Evolutionary conservation across 208 protist species (phyloP).

Genomic region (Blechomonas ayalai): DNA sequence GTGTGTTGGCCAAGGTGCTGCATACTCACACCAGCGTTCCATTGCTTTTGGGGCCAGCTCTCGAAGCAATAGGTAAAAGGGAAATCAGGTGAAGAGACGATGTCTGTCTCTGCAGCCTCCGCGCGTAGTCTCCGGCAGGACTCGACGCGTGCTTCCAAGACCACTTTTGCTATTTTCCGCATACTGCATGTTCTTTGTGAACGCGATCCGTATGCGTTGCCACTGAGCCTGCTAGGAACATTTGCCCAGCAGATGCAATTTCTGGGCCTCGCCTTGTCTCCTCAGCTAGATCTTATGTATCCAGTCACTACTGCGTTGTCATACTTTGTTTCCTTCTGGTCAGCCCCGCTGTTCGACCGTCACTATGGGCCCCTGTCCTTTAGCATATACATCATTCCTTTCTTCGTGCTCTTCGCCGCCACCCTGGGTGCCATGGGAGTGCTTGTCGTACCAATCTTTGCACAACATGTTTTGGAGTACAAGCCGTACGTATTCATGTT

Average conservation of each 20-base stretch:
- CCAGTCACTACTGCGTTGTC: background rate
- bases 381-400: slow-evolving; percentile 3
- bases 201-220: slow-evolving; percentile 1
- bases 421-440: background rate
- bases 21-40: no score
- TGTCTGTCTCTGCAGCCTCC: slow-evolving; percentile 7
- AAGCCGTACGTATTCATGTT: background rate
- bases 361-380: slow-evolving; percentile 3
- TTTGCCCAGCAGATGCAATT: slow-evolving; percentile 3
- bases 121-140: slow-evolving; percentile 3
- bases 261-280: slow-evolving; percentile 2
- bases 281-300: slow-evolving; percentile 1
- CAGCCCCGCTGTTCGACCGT: slow-evolving; percentile 7
- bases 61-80: no score
- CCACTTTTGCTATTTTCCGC: slow-evolving; percentile 1
- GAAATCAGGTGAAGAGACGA: no score
- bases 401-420: background rate
- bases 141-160: background rate
- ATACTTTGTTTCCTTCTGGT: slow-evolving; percentile 3
- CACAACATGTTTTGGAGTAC: background rate
- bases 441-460: slow-evolving; percentile 3
- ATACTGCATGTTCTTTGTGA: slow-evolving; percentile 1
- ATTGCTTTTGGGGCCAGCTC: no score
- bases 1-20: no score
- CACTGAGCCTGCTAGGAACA: background rate